Conservation (phyloP, 441 rosid genomes). For the Erodium chrysanthum region DNA sequence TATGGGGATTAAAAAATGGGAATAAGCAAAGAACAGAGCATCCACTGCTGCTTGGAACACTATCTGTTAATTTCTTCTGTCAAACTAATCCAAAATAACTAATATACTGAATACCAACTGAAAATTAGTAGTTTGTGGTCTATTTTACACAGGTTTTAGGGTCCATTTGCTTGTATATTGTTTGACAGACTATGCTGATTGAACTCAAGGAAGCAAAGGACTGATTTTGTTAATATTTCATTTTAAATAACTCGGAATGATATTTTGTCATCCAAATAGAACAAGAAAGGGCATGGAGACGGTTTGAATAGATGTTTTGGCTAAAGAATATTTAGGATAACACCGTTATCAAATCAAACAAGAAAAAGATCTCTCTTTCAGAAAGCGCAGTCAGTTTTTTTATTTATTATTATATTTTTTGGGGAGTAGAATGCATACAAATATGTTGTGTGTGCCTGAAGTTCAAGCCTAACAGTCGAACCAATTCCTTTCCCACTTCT, state of each 20-base stretch:
- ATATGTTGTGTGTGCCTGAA: background rate
- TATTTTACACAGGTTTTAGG: background rate
- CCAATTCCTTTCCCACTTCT: background rate
- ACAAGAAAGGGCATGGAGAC: background rate
- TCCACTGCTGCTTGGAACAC: background rate
- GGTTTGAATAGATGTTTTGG: background rate
- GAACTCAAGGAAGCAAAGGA: background rate
- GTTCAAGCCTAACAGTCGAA: background rate
- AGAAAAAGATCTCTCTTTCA: background rate
- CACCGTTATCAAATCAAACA: background rate
- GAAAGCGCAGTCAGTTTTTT: too few relatives aligned
- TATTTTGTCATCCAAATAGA: background rate
- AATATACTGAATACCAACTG: background rate
- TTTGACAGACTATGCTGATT: background rate
- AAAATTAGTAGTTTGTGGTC: background rate
- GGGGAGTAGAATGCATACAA: too few relatives aligned
- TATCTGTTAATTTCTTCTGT: background rate
- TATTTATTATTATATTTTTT: too few relatives aligned
- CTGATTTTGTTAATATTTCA: background rate
- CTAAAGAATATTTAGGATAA: too few relatives aligned
- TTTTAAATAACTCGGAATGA: too few relatives aligned
- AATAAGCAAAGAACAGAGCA: too few relatives aligned
- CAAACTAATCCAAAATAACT: slow-evolving; percentile 1
- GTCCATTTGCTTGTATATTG: background rate
- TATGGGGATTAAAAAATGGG: too few relatives aligned